Evolutionary conservation across 228 moss, liverwort and hornwort genomes (phyloP), one percentile per base, ranked within the genome.

Genomic region (Sphagnum magellanicum): DNA sequence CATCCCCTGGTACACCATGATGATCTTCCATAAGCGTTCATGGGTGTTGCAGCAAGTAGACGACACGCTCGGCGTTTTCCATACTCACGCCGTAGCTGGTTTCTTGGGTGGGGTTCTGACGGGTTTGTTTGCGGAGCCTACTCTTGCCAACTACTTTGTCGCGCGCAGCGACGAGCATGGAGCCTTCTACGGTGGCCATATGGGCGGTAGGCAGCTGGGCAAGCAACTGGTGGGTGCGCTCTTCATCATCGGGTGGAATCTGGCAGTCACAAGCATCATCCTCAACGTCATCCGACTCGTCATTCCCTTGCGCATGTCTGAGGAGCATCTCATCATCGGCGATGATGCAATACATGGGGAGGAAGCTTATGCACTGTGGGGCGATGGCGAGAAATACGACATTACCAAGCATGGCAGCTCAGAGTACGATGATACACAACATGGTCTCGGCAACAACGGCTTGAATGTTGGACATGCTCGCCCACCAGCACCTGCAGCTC

Each of bases 41-140:
- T 66, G 72, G 8, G 49, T 87, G 0, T 50, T 95, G 0, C 83
- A 85, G 6, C 52, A 48, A 5, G 81, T 95, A 0, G 95, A 95
- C 52, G 95, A 95, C 73, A 92, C 92, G 0, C 66, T 95, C 59
- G 95, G 92, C 60, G 95, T 92, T 0, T 90, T 95, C 74, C 95
- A 95, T 69, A 95, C 95, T 0, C 95, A 95, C 58, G 95, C 92
- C 0, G 92, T 92, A 0, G 92, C 95, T 0, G 92, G 95, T 0
- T 58, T 48, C 6, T 50, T 92, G 8, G 95, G 95, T 6, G 92
- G 95, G 6, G 12, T 74, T 3, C 76, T 89, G 4, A 78, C 81
- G 4, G 95, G 95, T 0, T 74, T 89, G 14, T 79, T 95, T 6
- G 95, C 92, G 3, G 75, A 95, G 63, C 86, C 95, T 0, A 59